Percentiles rank a stretch among this genome's conserved stretches.
Conservation (phyloP, 1,139 yeast species). For the Geotrichum citri-aurantii region DNA sequence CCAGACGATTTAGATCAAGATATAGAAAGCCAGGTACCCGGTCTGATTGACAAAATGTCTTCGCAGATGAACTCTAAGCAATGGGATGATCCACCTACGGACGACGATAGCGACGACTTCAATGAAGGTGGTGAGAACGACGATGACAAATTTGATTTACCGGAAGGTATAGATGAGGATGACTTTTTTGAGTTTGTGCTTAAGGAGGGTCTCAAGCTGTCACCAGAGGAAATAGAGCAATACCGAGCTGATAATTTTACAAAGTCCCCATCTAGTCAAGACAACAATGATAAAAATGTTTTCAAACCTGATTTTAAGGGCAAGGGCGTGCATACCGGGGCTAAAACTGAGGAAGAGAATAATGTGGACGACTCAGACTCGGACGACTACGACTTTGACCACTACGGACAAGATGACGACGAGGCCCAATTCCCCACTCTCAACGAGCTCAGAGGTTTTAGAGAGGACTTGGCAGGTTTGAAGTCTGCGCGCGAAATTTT, state of each 20-base stretch:
- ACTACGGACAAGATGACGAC: background rate
- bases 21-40: conserved; percentile 20
- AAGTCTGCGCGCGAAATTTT: background rate
- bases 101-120: conserved; percentile 29
- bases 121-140: conserved; percentile 26
- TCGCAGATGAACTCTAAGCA: background rate
- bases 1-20: conserved; percentile 19
- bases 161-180: conserved; percentile 48
- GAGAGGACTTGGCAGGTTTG: background rate
- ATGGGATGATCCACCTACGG: conserved; percentile 18
- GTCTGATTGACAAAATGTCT: conserved; percentile 25
- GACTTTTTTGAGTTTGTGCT: conserved; percentile 58
- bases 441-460: background rate
- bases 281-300: background rate
- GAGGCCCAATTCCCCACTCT: background rate
- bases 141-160: conserved; percentile 18
- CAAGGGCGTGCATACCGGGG: background rate
- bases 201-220: conserved; percentile 45
- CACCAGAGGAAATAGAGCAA: conserved; percentile 39
- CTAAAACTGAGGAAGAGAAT: background rate
- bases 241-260: conserved; percentile 26
- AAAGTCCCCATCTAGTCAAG: background rate
- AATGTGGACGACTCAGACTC: background rate
- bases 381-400: background rate
- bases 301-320: background rate